Conservation (phyloP, 805 yeast genomes). For the Hanseniaspora hatyaiensis region DNA sequence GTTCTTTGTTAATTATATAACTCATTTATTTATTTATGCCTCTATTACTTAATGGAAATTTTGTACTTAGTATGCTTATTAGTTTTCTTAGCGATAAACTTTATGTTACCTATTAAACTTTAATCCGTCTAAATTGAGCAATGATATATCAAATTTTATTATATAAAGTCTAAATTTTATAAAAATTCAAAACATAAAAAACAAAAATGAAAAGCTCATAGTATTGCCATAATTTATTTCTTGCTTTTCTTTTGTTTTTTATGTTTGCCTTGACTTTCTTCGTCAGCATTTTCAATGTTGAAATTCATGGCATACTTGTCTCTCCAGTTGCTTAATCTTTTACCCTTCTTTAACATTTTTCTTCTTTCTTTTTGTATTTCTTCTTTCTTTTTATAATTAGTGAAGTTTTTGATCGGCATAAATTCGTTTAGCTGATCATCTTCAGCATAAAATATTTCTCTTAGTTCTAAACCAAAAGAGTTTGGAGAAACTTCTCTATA, state of each 20-base stretch:
- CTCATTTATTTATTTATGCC: too few relatives aligned
- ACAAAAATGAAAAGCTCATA: background rate
- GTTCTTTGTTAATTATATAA: too few relatives aligned
- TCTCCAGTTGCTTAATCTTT: constrained; percentile 81
- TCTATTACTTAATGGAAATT: too few relatives aligned
- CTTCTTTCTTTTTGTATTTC: constrained; percentile 63
- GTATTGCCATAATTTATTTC: too few relatives aligned
- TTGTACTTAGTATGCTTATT: too few relatives aligned
- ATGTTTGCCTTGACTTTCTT: constrained; percentile 1
- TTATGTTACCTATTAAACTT: too few relatives aligned
- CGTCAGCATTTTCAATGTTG: background rate
- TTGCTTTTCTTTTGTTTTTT: constrained; percentile 11
- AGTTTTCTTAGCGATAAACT: too few relatives aligned
- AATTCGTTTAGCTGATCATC: constrained; percentile 74
- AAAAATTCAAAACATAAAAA: background rate
- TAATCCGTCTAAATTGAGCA: too few relatives aligned
- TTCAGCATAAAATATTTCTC: constrained; percentile 83
- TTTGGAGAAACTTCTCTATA: constrained; percentile 95
- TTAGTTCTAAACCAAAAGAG: constrained; percentile 67
- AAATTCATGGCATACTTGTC: constrained; percentile 29
- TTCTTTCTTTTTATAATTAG: constrained; percentile 67
- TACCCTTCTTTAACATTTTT: constrained; percentile 69
- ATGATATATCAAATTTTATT: too few relatives aligned
- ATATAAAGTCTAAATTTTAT: too few relatives aligned
- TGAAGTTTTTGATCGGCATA: constrained; percentile 82